Evolutionary conservation across 108 stramenopile species (phyloP).

Genomic region (Cyclotella cryptica): DNA sequence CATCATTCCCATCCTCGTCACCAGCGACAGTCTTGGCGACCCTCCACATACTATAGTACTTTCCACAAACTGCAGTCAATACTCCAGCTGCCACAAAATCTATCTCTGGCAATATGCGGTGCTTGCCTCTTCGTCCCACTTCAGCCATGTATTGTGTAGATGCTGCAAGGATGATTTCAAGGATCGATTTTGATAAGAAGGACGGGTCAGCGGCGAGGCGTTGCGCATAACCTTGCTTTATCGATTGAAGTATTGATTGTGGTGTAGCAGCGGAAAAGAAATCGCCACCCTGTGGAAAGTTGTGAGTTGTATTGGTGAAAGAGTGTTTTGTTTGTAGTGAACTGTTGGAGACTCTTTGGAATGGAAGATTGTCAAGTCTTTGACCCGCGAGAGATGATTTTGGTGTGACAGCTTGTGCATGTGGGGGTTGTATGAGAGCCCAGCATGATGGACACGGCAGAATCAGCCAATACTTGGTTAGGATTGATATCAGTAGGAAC

Average conservation of each 20-base stretch:
- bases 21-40: constrained; percentile 61
- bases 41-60: constrained; percentile 77
- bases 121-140: constrained; percentile 61
- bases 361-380: neutral
- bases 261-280: neutral
- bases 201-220: constrained; percentile 78
- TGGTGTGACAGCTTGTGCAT: neutral
- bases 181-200: constrained; percentile 71
- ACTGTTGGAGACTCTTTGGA: no score
- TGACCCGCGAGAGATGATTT: neutral
- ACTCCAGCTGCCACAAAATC: constrained; percentile 86
- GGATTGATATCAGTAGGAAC: no score
- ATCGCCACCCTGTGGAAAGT: neutral
- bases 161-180: constrained; percentile 73
- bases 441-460: neutral
- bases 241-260: constrained; percentile 17
- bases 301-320: neutral
- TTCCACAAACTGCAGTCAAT: constrained; percentile 75
- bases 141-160: constrained; percentile 79
- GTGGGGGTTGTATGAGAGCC: neutral
- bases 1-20: neutral
- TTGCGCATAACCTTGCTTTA: constrained; percentile 51
- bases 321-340: no score
- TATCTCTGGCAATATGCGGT: constrained; percentile 60
- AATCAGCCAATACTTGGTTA: neutral